These are phyloP conservation scores for Starmerella powellii DNA, from an alignment of 805 yeast species.

Conservation along the genomic window DNA sequence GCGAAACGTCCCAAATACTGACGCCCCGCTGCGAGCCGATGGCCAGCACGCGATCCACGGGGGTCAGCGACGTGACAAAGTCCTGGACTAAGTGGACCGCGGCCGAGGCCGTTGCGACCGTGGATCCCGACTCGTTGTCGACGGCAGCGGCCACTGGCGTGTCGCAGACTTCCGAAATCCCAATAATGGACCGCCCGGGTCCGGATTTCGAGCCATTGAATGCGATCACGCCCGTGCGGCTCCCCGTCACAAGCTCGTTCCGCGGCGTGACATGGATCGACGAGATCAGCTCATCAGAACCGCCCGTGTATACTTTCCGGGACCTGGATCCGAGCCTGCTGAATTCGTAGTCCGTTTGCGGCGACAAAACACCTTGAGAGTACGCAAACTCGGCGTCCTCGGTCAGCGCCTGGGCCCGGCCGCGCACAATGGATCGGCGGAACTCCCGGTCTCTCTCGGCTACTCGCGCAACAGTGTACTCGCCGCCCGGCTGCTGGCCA, in stretches of 20 bases:
- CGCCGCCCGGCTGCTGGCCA: constrained; percentile 15
- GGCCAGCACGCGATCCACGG: neutral
- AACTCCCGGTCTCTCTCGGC: constrained; percentile 4
- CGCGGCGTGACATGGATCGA: neutral
- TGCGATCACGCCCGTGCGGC: constrained; percentile 10
- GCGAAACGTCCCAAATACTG: neutral
- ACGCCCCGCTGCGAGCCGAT: neutral
- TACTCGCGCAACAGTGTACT: constrained; percentile 15
- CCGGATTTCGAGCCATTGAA: neutral
- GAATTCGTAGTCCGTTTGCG: neutral
- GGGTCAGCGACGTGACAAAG: constrained; percentile 3
- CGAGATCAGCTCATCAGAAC: neutral
- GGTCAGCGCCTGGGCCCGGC: neutral
- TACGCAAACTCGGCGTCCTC: too few relatives aligned
- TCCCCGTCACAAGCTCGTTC: constrained; percentile 6
- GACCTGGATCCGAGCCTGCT: neutral
- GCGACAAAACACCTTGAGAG: neutral
- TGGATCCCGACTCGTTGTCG: constrained; percentile 7
- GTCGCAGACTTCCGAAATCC: neutral
- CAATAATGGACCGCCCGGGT: constrained; percentile 9
- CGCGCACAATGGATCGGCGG: constrained; percentile 9
- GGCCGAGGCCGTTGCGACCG: neutral
- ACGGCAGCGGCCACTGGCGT: constrained; percentile 9
- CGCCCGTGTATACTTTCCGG: neutral
- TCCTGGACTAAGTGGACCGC: neutral